Base-by-base conservation (phyloP, 305 asterid genomes). In the Ajuga reptans region DNA sequence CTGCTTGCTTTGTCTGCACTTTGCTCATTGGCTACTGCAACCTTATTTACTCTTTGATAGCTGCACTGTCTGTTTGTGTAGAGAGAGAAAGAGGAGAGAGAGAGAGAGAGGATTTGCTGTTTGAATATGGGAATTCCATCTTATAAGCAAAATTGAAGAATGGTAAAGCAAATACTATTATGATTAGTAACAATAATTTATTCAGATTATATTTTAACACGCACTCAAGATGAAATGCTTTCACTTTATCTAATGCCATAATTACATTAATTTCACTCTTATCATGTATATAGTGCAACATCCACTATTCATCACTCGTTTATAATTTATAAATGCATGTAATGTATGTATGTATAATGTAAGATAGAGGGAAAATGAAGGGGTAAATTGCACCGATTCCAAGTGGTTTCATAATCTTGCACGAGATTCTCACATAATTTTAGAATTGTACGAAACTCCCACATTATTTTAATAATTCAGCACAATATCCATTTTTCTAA, bases 1-100 rank as follows among this genome's bases (percentile, higher is more conserved):
- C 33, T 39, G 11, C 45, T 4, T 77, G 58, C 79, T 56, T 64
- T 49, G 43, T 46, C 45, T 54, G 10, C 63, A 74, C 73, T 68
- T 53, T 75, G 74, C 66, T 58, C 62, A 31, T 75, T 60, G 59
- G 36, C 17, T 49, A 61, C 60, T 58, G 12, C 42, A 73, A 60
- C 64, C 36, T 72, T 11, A 61, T 65, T 42, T 39, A 9, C 65
- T 52, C 46, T 63, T 42, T 16, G 36, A 31, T 12, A 67, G 57
- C 14, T 51, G 70, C 59, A 14, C 1, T 72, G 3, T 36, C 9
- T 36, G 41, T 4, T 6, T 36, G 41, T 6, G 9, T 27, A 3
- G 18, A 56, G 39, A 56, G 63, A 36, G 60, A 29, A 41, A 56
- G 24, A 12, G 53, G 24, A 53, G 16, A 0, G 29, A 21, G 53